phyloP scores from a whole-genome alignment of 2,329 filamentous ascomycete genomes.

The Aspergillus sergii region DNA sequence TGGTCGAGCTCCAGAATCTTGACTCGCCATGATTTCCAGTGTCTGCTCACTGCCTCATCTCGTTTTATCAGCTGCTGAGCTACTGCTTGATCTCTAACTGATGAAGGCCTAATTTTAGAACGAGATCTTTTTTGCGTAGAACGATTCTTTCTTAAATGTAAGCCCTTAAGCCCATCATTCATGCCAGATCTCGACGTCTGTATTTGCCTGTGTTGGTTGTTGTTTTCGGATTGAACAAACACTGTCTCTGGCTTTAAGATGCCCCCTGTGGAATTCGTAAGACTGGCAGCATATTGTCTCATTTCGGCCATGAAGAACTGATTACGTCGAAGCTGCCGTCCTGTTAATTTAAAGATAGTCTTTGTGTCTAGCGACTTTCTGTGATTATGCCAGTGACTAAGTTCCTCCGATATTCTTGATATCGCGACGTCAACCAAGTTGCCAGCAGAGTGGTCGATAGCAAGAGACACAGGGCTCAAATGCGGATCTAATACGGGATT shows the following conservation, averaged over 20 bases:
- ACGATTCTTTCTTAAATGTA: not conserved
- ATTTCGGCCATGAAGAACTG: slow-evolving; percentile 71
- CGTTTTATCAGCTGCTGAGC: not conserved
- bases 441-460: slow-evolving; percentile 13
- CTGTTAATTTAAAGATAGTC: slow-evolving; percentile 15
- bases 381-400: slow-evolving; percentile 39
- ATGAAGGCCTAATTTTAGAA: not conserved
- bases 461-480: slow-evolving; percentile 27
- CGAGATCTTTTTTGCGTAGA: not conserved
- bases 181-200: not conserved
- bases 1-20: slow-evolving; percentile 4
- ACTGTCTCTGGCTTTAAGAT: slow-evolving; percentile 9
- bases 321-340: slow-evolving; percentile 45
- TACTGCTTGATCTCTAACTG: not conserved
- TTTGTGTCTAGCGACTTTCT: slow-evolving; percentile 29
- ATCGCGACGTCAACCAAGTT: slow-evolving; percentile 9
- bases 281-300: slow-evolving; percentile 67
- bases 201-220: not conserved
- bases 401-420: slow-evolving; percentile 31
- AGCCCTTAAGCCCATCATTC: not conserved
- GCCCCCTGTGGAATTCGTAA: slow-evolving; percentile 52
- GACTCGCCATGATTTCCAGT: slow-evolving; percentile 5
- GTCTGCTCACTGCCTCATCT: not conserved
- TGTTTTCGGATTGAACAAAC: not conserved
- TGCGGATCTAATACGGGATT: slow-evolving; percentile 32